phyloP scores from a whole-genome alignment of 352 stramenopile genomes.

The Phytophthora boehmeriae region DNA sequence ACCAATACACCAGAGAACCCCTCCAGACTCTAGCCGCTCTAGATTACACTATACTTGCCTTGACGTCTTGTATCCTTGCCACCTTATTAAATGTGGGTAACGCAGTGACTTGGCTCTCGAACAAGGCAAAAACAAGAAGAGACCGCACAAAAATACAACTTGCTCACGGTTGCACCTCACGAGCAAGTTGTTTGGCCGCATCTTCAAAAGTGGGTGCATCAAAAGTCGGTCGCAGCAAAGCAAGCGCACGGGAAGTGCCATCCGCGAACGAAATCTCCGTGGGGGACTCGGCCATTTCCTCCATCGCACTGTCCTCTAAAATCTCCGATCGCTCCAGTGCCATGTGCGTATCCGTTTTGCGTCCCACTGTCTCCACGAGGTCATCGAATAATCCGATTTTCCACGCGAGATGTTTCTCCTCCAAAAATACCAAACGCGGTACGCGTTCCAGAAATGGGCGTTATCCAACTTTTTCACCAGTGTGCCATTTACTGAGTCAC shows the following conservation, averaged over 20 bases:
- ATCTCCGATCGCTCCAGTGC: conserved; percentile 47
- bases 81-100: conserved; percentile 26
- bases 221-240: conserved; percentile 30
- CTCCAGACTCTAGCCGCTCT: conserved; percentile 38
- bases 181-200: conserved; percentile 45
- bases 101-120: conserved; percentile 15
- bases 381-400: conserved; percentile 80
- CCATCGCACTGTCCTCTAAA: conserved; percentile 52
- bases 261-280: conserved; percentile 40
- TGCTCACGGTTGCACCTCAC: conserved; percentile 45
- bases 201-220: conserved; percentile 52
- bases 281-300: conserved; percentile 40
- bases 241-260: conserved; percentile 26
- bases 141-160: neutral
- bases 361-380: conserved; percentile 69
- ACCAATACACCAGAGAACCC: conserved; percentile 39
- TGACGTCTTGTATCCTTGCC: conserved; percentile 37
- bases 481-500: conserved; percentile 73
- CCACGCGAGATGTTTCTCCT: conserved; percentile 79
- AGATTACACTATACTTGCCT: conserved; percentile 52
- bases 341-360: conserved; percentile 48
- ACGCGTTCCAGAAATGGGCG: conserved; percentile 86
- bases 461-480: conserved; percentile 85
- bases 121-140: conserved; percentile 19
- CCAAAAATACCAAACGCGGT: conserved; percentile 77